phyloP scores from a whole-genome alignment of 1,139 yeast species.

The Pichia norvegensis region DNA sequence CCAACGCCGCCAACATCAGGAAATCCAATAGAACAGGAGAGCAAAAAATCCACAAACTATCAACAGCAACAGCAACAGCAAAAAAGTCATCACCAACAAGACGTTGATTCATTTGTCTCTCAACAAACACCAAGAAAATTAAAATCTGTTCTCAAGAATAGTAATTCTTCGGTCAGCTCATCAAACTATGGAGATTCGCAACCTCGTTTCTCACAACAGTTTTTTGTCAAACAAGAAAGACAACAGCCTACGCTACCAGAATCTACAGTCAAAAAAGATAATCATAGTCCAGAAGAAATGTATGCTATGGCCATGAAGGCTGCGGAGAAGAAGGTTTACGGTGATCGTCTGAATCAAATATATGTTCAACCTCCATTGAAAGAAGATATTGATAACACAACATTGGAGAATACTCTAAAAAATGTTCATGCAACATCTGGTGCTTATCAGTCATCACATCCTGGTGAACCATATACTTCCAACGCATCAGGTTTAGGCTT shows the following conservation, averaged over 20 bases:
- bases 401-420: constrained; percentile 20
- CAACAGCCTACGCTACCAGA: not conserved
- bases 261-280: not conserved
- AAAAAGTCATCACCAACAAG: not conserved
- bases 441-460: constrained; percentile 1
- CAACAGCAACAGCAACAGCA: not conserved
- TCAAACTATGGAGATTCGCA: not conserved
- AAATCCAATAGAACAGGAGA: not conserved
- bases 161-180: not conserved
- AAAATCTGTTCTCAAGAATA: constrained; percentile 8
- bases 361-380: not conserved
- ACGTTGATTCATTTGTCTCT: not conserved
- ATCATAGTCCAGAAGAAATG: constrained; percentile 25
- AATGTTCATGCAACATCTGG: not conserved
- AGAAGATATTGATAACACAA: constrained; percentile 18
- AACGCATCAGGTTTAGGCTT: constrained; percentile 20
- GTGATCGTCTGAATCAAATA: constrained; percentile 15
- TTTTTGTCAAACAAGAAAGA: not conserved
- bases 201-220: not conserved
- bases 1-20: not conserved
- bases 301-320: constrained; percentile 25
- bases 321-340: constrained; percentile 28
- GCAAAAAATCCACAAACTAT: no score
- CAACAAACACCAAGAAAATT: constrained; percentile 15
- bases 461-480: constrained; percentile 10